These are phyloP conservation scores for Trametopsis cervina DNA, from an alignment of 768 basidiomycete genomes.

Conservation along the genomic window DNA sequence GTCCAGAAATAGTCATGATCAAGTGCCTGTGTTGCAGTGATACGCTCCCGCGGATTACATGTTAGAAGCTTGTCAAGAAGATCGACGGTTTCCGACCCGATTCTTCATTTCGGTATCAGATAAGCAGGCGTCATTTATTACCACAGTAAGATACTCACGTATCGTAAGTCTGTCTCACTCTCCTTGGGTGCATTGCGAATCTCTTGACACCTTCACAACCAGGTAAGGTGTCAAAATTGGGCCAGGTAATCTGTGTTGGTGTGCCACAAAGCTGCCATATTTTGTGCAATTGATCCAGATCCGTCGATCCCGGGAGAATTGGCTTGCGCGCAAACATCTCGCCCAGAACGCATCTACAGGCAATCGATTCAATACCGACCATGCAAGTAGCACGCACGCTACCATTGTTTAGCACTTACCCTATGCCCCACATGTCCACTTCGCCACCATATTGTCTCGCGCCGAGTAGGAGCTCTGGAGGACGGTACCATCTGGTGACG, in stretches of 20 bases:
- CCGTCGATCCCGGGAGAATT: conserved; percentile 81
- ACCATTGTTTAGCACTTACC: conserved; percentile 59
- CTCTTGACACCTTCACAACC: conserved; percentile 76
- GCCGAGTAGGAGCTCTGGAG: conserved; percentile 87
- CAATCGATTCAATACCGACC: too few species aligned
- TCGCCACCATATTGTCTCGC: conserved; percentile 87
- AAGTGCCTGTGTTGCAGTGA: conserved; percentile 81
- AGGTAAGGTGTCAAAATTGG: conserved; percentile 65
- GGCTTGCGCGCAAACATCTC: conserved; percentile 91
- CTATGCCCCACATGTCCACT: conserved; percentile 97
- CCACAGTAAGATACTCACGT: conserved; percentile 36
- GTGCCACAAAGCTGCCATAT: conserved; percentile 90
- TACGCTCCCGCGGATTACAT: conserved; percentile 76
- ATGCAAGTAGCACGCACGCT: too few species aligned
- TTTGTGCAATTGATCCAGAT: conserved; percentile 86
- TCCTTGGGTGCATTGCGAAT: conserved; percentile 46
- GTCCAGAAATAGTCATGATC: conserved; percentile 96
- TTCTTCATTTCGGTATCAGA: conserved; percentile 32
- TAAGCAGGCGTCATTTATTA: conserved; percentile 1
- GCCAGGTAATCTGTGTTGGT: conserved; percentile 78
- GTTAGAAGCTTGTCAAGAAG: conserved; percentile 75
- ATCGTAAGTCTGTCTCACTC: conserved; percentile 51
- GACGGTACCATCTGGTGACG: conserved; percentile 92
- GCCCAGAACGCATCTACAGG: conserved; percentile 79
- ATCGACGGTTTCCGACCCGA: conserved; percentile 70